A percentile compares a stretch with the other conserved stretches of the same genome.
phyloP scores from a whole-genome alignment of 768 basidiomycete species.

The Kwoniella bestiolae region DNA sequence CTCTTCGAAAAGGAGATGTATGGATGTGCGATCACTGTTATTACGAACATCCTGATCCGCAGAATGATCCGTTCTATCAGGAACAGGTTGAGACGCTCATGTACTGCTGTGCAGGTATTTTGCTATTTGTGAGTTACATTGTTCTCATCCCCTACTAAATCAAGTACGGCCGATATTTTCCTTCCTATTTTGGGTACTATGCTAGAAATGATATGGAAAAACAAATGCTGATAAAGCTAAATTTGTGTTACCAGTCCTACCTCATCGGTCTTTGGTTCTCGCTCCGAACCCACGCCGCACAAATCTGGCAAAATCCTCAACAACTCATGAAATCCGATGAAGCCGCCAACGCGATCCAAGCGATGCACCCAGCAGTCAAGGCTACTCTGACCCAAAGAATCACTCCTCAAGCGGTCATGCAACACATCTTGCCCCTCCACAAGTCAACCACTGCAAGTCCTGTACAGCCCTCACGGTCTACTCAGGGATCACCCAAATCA shows the following conservation, averaged over 20 bases:
- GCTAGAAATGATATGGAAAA: too few species aligned
- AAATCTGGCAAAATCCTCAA: constrained; percentile 98
- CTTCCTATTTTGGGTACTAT: not conserved
- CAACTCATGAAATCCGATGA: constrained; percentile 57
- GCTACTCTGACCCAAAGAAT: constrained; percentile 53
- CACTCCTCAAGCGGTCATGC: constrained; percentile 56
- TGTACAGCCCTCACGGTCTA: constrained; percentile 6
- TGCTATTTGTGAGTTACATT: constrained; percentile 87
- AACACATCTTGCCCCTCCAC: constrained; percentile 53
- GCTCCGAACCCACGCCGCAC: constrained; percentile 92
- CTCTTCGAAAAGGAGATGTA: constrained; percentile 56
- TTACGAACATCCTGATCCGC: constrained; percentile 92
- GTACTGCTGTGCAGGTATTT: constrained; percentile 90
- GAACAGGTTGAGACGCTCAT: constrained; percentile 91
- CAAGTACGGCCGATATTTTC: too few species aligned
- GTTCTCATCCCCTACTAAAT: too few species aligned
- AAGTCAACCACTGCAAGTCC: constrained; percentile 53
- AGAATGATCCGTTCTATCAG: constrained; percentile 93
- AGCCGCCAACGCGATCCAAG: constrained; percentile 33
- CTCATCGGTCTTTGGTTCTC: constrained; percentile 98
- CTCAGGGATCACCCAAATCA: constrained; percentile 11
- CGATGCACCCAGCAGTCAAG: constrained; percentile 54
- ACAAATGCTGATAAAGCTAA: too few species aligned
- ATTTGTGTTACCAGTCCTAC: too few species aligned
- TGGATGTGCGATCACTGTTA: constrained; percentile 93